Evolutionary conservation across 1,139 yeast species (phyloP).

Genomic region (Kazachstania sp.): DNA sequence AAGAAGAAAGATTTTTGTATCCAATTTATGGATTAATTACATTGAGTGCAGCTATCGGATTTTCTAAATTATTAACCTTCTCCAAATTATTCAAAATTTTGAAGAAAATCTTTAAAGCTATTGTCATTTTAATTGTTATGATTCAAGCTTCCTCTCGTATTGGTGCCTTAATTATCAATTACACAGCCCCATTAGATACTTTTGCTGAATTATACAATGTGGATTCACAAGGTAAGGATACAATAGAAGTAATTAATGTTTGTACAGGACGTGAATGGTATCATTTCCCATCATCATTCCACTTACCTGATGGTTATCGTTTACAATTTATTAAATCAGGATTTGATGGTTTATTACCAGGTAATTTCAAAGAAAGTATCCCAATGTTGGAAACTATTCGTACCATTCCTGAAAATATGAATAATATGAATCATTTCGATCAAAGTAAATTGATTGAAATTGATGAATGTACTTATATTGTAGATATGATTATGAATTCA

Average conservation of each 20-base stretch:
- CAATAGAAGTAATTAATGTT: conserved; percentile 37
- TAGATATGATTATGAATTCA: conserved; percentile 39
- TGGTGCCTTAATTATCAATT: conserved; percentile 46
- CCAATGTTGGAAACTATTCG: conserved; percentile 26
- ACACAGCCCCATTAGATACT: conserved; percentile 50
- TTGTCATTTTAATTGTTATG: conserved; percentile 12
- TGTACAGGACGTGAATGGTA: conserved; percentile 96
- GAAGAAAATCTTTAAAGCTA: conserved; percentile 9
- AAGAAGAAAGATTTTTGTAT: conserved; percentile 85
- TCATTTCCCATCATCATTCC: conserved; percentile 81
- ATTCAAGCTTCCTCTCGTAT: conserved; percentile 33
- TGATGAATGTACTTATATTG: conserved; percentile 46
- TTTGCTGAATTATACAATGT: conserved; percentile 29
- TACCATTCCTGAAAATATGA: conserved; percentile 55
- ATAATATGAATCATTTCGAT: conserved; percentile 58
- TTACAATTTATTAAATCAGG: conserved; percentile 65
- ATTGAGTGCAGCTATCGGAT: conserved; percentile 52
- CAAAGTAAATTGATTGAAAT: conserved; percentile 41
- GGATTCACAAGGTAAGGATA: conserved; percentile 9
- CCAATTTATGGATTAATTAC: conserved; percentile 70
- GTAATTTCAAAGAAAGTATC: conserved; percentile 56
- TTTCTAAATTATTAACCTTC: conserved; percentile 28
- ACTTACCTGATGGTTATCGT: conserved; percentile 54
- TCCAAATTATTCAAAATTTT: conserved; percentile 7
- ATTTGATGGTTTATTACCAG: conserved; percentile 82